These are phyloP conservation scores for Casuarina equisetifolia DNA, from an alignment of 306 rosid genomes.

Conservation along the genomic window DNA sequence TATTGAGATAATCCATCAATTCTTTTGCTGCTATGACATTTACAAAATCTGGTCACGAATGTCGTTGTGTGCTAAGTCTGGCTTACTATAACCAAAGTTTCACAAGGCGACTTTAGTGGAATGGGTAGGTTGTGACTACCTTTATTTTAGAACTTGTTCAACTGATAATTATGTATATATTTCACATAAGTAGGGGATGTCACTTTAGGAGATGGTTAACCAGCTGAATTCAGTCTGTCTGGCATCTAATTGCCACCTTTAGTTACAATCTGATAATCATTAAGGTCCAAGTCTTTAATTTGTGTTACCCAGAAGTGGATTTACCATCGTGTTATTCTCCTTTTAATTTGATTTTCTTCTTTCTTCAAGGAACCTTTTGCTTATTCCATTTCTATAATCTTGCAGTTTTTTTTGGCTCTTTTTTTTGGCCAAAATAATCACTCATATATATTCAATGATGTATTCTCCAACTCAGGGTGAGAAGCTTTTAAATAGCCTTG, in stretches of 20 bases:
- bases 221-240: neutral
- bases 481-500: constrained; percentile 87
- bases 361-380: neutral
- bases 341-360: neutral
- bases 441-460: neutral
- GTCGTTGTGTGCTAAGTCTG: neutral
- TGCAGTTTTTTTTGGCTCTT: neutral
- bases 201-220: neutral
- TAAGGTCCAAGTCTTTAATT: neutral
- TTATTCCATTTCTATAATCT: neutral
- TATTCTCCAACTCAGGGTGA: constrained; percentile 62
- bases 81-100: neutral
- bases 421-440: neutral
- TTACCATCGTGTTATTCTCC: neutral
- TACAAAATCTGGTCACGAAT: neutral
- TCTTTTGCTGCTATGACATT: neutral
- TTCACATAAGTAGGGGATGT: neutral
- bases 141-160: neutral
- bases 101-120: neutral
- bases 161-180: too few species aligned
- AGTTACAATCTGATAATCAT: constrained; percentile 2
- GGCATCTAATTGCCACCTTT: neutral
- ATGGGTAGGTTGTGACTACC: neutral
- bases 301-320: neutral
- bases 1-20: neutral